A percentile compares a stretch with the other conserved stretches of the same genome.
Conservation (phyloP, 2,329 filamentous ascomycete genomes). For the Fusarium armeniacum region DNA sequence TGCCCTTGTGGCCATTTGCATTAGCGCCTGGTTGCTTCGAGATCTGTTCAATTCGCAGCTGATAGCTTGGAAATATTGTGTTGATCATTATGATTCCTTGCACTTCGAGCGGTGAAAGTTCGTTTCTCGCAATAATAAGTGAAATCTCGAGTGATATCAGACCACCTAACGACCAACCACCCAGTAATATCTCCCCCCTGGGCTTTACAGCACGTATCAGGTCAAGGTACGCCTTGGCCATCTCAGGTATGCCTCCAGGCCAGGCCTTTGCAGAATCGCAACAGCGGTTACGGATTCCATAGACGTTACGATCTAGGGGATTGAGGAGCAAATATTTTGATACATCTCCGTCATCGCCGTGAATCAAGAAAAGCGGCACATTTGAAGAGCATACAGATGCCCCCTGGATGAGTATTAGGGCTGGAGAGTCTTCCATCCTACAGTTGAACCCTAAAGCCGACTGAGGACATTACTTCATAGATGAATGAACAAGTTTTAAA, state of each 20-base stretch:
- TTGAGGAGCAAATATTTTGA: background rate
- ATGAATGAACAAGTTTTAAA: too few relatives aligned
- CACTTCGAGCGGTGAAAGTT: background rate
- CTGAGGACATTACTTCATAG: too few relatives aligned
- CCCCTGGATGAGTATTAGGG: background rate
- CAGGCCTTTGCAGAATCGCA: conserved; percentile 5
- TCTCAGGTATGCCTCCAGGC: conserved; percentile 4
- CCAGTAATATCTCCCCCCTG: background rate
- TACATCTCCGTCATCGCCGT: background rate
- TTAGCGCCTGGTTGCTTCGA: too few relatives aligned
- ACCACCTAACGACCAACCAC: conserved; percentile 6
- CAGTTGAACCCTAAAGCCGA: background rate
- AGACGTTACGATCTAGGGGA: background rate
- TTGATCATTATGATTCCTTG: conserved; percentile 2
- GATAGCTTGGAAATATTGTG: conserved; percentile 1
- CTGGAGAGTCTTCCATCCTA: conserved; percentile 1
- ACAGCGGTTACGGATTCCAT: conserved; percentile 2
- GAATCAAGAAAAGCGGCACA: conserved; percentile 6
- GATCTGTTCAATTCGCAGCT: background rate
- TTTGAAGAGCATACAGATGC: background rate
- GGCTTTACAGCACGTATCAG: conserved; percentile 4
- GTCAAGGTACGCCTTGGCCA: conserved; percentile 3
- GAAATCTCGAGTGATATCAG: conserved; percentile 4
- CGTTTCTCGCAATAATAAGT: conserved; percentile 1
- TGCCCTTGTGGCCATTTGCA: background rate